Conservation (phyloP, 2,329 filamentous ascomycete species). For the Cordyceps cateniannulata region DNA sequence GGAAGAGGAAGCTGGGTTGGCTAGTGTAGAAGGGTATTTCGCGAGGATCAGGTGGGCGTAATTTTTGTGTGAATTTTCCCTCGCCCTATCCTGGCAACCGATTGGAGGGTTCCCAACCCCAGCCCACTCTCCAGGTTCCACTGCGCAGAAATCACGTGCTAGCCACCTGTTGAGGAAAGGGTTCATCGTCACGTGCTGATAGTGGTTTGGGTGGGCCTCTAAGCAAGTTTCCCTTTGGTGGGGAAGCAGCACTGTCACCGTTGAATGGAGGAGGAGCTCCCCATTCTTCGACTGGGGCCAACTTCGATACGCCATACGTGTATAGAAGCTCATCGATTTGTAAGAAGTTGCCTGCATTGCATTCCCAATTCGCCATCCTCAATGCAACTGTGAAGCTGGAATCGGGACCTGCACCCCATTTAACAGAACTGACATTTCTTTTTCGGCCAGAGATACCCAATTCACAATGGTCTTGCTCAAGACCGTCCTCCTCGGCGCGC, state of each 20-base stretch:
- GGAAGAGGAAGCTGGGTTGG: slow-evolving; percentile 19
- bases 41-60: slow-evolving; percentile 28
- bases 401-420: neutral
- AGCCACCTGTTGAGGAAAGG: neutral
- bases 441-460: slow-evolving; percentile 14
- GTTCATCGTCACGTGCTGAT: slow-evolving; percentile 19
- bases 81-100: slow-evolving; percentile 24
- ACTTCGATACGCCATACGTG: slow-evolving; percentile 11
- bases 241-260: neutral
- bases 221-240: neutral
- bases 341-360: neutral
- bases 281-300: neutral
- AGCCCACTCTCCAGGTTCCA: slow-evolving; percentile 17
- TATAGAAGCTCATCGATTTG: slow-evolving; percentile 4
- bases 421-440: neutral
- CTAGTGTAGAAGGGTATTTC: slow-evolving; percentile 27
- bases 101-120: slow-evolving; percentile 34
- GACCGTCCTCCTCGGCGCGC: slow-evolving; percentile 51
- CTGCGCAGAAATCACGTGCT: slow-evolving; percentile 16
- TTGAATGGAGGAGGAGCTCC: neutral
- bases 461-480: slow-evolving; percentile 50
- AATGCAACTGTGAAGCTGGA: neutral
- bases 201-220: neutral
- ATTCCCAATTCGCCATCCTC: neutral
- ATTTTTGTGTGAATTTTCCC: slow-evolving; percentile 35